Conservation (phyloP, 306 rosid species). For the Gastrolobium bilobum region DNA sequence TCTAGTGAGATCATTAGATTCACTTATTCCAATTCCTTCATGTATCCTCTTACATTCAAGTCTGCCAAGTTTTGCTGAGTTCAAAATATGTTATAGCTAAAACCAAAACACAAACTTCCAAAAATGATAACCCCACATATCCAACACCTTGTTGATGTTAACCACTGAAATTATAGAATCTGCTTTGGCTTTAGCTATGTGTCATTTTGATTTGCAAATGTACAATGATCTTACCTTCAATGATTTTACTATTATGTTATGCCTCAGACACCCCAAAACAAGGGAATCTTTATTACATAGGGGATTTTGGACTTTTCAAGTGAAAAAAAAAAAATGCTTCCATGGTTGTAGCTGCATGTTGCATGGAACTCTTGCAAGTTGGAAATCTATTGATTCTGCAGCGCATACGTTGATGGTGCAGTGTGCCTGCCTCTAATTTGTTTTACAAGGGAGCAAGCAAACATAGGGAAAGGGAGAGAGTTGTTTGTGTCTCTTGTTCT, state of each 20-base stretch:
- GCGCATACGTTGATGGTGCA: constrained; percentile 4
- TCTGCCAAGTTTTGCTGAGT: constrained; percentile 69
- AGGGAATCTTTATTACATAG: background rate
- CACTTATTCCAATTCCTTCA: constrained; percentile 71
- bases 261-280: background rate
- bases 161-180: constrained; percentile 13
- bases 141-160: constrained; percentile 33
- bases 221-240: background rate
- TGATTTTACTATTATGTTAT: background rate
- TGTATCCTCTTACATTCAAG: constrained; percentile 70
- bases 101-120: constrained; percentile 29
- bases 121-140: background rate
- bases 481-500: background rate
- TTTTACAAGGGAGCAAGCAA: background rate
- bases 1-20: constrained; percentile 62
- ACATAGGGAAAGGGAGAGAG: constrained; percentile 32
- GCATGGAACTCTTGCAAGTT: background rate
- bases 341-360: constrained; percentile 40
- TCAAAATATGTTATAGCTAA: background rate
- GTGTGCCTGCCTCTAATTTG: constrained; percentile 33
- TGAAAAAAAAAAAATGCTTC: constrained; percentile 22
- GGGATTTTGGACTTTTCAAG: constrained; percentile 8
- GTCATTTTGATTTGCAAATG: constrained; percentile 2
- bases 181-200: background rate
- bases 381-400: background rate